Evolutionary conservation across 2,329 filamentous ascomycete genomes (phyloP).

Genomic region (Chrysosporium queenslandicum): DNA sequence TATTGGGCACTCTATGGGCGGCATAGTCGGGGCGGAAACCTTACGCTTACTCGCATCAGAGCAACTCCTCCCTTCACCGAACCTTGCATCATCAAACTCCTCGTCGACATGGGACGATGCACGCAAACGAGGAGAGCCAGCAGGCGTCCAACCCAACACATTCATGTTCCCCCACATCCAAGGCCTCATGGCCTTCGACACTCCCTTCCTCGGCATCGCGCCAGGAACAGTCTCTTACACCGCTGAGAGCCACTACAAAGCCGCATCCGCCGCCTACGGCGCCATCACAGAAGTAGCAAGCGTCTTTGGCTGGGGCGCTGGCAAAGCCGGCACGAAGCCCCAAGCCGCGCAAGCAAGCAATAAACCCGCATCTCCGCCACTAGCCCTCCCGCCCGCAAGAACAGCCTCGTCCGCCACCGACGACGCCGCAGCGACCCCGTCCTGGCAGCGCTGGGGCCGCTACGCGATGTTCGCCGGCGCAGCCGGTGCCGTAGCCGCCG

Average conservation of each 20-base stretch:
- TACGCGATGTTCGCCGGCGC: constrained; percentile 80
- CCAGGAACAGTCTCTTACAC: constrained; percentile 43
- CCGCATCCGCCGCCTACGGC: constrained; percentile 59
- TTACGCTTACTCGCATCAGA: constrained; percentile 65
- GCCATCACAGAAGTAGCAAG: constrained; percentile 54
- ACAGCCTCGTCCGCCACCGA: constrained; percentile 21
- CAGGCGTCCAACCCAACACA: constrained; percentile 24
- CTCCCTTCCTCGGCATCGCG: constrained; percentile 58
- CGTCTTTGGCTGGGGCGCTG: constrained; percentile 54
- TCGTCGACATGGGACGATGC: constrained; percentile 14
- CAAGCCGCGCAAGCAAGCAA: neutral
- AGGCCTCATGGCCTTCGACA: constrained; percentile 86
- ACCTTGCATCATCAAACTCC: constrained; percentile 14
- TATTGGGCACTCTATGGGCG: constrained; percentile 81
- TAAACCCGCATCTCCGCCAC: constrained; percentile 20
- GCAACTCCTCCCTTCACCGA: constrained; percentile 39
- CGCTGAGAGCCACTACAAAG: constrained; percentile 76
- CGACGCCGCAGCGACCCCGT: constrained; percentile 40
- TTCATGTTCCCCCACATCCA: constrained; percentile 93
- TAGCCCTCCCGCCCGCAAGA: constrained; percentile 20
- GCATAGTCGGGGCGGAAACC: constrained; percentile 87
- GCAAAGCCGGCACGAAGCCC: neutral
- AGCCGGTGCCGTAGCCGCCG: constrained; percentile 66
- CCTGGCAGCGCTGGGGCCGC: constrained; percentile 73
- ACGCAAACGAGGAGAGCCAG: neutral